phyloP scores from a whole-genome alignment of 352 stramenopile genomes.

The Pythium aristosporum region DNA sequence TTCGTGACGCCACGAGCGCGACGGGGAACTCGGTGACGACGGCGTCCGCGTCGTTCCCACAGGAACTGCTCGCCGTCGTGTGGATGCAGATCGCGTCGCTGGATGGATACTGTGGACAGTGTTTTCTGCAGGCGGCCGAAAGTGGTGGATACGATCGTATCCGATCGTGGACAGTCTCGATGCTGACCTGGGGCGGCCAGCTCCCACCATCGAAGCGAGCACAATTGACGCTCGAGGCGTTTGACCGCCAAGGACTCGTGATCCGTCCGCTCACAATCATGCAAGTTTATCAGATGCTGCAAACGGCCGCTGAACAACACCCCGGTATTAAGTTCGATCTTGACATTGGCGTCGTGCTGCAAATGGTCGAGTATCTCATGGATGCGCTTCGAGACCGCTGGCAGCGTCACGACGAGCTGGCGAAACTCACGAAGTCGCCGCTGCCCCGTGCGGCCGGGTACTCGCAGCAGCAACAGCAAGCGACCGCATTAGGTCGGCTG shows the following conservation, averaged over 20 bases:
- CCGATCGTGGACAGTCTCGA: conserved; percentile 73
- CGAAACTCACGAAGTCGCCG: neutral
- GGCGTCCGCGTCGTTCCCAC: conserved; percentile 39
- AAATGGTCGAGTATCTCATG: conserved; percentile 80
- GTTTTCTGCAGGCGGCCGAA: conserved; percentile 74
- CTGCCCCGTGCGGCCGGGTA: neutral
- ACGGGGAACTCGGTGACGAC: neutral
- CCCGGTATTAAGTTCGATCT: conserved; percentile 68
- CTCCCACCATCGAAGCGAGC: conserved; percentile 36
- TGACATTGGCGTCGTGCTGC: conserved; percentile 65
- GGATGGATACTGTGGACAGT: conserved; percentile 82
- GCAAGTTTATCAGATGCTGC: conserved; percentile 52
- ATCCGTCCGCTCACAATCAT: conserved; percentile 63
- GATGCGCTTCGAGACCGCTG: conserved; percentile 61
- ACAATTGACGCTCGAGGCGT: conserved; percentile 47
- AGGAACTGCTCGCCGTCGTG: conserved; percentile 70
- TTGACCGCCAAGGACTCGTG: conserved; percentile 65
- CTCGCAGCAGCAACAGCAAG: neutral
- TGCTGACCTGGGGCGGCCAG: conserved; percentile 71
- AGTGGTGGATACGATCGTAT: conserved; percentile 75
- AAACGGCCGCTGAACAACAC: conserved; percentile 56
- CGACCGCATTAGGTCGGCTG: conserved; percentile 37
- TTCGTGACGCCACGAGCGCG: conserved; percentile 18
- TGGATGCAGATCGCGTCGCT: conserved; percentile 83
- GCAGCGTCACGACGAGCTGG: conserved; percentile 38